Percentiles rank a stretch among this genome's conserved stretches.
Evolutionary conservation across 345 rosid species (phyloP).

Genomic region (Syzygium aromaticum): DNA sequence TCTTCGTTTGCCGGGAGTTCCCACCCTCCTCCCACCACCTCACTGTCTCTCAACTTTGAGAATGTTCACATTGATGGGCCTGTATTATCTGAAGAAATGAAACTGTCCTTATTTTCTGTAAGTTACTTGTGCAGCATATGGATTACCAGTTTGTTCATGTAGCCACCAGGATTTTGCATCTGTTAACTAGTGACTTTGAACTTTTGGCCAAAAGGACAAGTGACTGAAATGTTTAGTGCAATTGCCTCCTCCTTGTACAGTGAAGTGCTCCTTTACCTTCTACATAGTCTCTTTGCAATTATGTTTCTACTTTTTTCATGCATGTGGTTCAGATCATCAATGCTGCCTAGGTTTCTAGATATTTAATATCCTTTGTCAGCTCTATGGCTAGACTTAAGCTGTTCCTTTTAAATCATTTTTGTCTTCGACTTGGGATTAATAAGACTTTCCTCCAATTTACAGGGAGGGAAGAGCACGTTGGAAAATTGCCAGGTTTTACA

Average conservation of each 20-base stretch:
- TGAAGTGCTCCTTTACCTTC: not conserved
- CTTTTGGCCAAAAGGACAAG: not conserved
- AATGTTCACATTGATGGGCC: not conserved
- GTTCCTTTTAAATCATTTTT: not conserved
- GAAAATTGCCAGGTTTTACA: conserved; percentile 96
- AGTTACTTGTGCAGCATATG: not conserved
- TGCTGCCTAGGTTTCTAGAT: not conserved
- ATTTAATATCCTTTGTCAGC: not conserved
- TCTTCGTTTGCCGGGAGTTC: not conserved
- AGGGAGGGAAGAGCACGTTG: conserved; percentile 97
- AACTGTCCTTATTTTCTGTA: not conserved
- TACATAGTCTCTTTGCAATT: not conserved
- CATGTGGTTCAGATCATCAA: not conserved
- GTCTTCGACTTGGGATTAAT: not conserved
- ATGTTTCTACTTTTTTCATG: not conserved
- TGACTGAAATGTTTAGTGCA: not conserved
- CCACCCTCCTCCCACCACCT: not conserved
- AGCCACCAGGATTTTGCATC: not conserved
- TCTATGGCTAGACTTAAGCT: not conserved
- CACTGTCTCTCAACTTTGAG: not conserved
- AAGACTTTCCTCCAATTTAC: not conserved
- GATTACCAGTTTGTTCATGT: not conserved
- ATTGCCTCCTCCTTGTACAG: not conserved
- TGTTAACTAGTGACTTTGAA: not conserved
- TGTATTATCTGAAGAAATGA: not conserved